phyloP scores from a whole-genome alignment of 2,329 filamentous ascomycete genomes.

The Aspergillus chevalieri region DNA sequence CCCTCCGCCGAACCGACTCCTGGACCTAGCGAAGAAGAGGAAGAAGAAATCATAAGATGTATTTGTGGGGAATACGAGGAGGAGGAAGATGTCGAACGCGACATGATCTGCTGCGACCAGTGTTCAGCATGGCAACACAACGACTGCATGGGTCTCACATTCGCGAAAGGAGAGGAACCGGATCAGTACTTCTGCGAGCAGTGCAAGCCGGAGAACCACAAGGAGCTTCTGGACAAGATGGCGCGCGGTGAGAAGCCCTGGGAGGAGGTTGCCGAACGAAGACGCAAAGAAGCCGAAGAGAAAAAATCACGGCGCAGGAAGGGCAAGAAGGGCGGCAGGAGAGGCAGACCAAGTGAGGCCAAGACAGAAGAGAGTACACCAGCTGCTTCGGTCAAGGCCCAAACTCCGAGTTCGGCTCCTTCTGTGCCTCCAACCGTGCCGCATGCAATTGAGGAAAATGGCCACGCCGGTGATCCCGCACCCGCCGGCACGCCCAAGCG shows the following conservation, averaged over 20 bases:
- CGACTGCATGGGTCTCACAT: conserved; percentile 83
- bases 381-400: conserved; percentile 23
- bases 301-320: conserved; percentile 55
- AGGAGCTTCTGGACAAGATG: conserved; percentile 70
- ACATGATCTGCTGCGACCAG: conserved; percentile 93
- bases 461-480: conserved; percentile 15
- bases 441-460: conserved; percentile 21
- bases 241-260: conserved; percentile 77
- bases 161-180: conserved; percentile 66
- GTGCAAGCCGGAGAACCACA: conserved; percentile 79
- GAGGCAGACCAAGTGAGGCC: conserved; percentile 61
- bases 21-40: conserved; percentile 46
- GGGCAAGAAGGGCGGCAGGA: conserved; percentile 53
- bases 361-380: conserved; percentile 43
- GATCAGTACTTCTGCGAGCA: conserved; percentile 89
- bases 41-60: conserved; percentile 79
- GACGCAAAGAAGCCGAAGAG: conserved; percentile 56
- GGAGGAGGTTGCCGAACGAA: conserved; percentile 61
- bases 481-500: conserved; percentile 36
- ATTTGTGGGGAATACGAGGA: conserved; percentile 84
- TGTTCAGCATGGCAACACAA: conserved; percentile 97
- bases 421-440: conserved; percentile 15
- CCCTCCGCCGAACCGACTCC: conserved; percentile 42
- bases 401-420: conserved; percentile 11
- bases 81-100: conserved; percentile 76